phyloP scores from a whole-genome alignment of 78 protist species.

The Dictyostelium citrinum region DNA sequence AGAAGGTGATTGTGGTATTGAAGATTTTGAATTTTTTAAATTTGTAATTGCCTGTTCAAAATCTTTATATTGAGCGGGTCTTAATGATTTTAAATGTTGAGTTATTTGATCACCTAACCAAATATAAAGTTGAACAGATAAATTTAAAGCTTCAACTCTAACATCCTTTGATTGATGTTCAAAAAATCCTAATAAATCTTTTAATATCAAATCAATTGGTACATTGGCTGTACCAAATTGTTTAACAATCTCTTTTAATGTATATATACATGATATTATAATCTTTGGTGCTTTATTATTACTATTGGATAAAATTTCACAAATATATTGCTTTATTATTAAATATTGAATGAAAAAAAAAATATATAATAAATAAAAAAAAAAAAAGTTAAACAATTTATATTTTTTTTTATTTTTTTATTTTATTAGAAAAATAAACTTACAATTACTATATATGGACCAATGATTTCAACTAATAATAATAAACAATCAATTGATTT shows the following conservation, averaged over 20 bases:
- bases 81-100: constrained; percentile 21
- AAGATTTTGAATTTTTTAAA: not conserved
- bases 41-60: constrained; percentile 12
- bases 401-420: too few species aligned
- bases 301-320: not conserved
- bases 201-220: constrained; percentile 17
- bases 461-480: constrained; percentile 42
- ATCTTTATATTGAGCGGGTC: constrained; percentile 60
- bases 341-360: not conserved
- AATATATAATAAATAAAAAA: not conserved
- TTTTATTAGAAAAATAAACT: not conserved
- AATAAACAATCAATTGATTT: constrained; percentile 34
- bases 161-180: constrained; percentile 67
- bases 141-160: constrained; percentile 21
- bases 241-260: constrained; percentile 48
- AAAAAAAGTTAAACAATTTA: too few species aligned
- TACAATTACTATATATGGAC: not conserved
- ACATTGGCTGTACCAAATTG: constrained; percentile 32
- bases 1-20: not conserved
- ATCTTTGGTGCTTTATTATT: constrained; percentile 42
- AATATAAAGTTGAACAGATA: constrained; percentile 18
- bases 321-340: not conserved
- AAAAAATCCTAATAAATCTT: not conserved
- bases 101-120: constrained; percentile 53
- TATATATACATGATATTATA: constrained; percentile 7